Percentiles rank a stretch among this genome's conserved stretches.
Conservation (phyloP, 139 green algal genomes). For the Coelastrella sp. region DNA sequence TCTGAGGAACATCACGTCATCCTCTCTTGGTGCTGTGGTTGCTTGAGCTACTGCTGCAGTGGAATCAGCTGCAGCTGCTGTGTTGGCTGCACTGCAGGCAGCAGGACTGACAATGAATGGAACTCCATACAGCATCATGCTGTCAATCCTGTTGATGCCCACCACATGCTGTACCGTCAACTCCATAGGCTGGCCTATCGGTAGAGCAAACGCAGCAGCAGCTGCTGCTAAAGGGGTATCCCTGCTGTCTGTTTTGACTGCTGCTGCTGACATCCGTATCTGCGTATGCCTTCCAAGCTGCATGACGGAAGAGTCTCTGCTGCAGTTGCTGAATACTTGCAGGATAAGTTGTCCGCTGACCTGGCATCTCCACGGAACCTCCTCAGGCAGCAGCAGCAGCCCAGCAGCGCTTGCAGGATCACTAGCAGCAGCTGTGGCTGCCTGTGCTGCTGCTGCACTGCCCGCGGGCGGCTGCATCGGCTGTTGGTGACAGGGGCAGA, state of each 20-base stretch:
- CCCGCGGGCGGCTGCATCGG: conserved; percentile 18
- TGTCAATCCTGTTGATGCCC: neutral
- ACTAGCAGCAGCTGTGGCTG: neutral
- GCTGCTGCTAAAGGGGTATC: conserved; percentile 18
- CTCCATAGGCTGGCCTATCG: neutral
- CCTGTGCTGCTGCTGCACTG: neutral
- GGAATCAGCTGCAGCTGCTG: neutral
- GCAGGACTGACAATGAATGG: conserved; percentile 1
- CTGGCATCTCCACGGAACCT: conserved; percentile 19
- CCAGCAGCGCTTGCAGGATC: conserved; percentile 4
- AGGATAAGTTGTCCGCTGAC: neutral
- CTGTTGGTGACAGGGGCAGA: conserved; percentile 24
- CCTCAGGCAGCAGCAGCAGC: conserved; percentile 35
- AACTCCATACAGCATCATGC: conserved; percentile 42
- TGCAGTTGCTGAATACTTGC: neutral
- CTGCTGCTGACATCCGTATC: neutral
- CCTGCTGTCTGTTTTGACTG: too few relatives aligned
- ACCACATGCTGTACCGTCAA: conserved; percentile 6
- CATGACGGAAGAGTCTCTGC: neutral
- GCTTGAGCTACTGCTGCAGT: neutral
- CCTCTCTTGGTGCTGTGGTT: neutral
- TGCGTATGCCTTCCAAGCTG: conserved; percentile 36
- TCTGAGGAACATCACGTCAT: conserved; percentile 3
- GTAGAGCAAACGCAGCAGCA: neutral
- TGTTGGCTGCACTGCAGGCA: neutral